These are phyloP conservation scores for Jaltomata sinuosa DNA, from an alignment of 257 asterid genomes.

Conservation along the genomic window DNA sequence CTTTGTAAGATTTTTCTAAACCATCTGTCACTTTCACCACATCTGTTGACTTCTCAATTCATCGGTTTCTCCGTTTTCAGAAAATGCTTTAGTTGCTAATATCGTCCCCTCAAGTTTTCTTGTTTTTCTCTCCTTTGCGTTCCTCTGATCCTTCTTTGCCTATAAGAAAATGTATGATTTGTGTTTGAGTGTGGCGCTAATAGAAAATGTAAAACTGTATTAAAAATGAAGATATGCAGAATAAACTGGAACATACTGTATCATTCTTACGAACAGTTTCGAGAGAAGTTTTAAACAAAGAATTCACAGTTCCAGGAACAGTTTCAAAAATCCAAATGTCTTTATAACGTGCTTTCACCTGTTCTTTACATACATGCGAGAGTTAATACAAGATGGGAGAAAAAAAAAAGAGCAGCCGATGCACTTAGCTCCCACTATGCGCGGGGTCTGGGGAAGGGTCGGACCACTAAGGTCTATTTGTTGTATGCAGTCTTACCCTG, in stretches of 20 bases:
- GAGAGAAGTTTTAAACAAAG: no score
- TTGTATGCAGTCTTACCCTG: no score
- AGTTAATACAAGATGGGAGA: neutral
- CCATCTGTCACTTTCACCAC: neutral
- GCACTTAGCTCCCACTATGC: no score
- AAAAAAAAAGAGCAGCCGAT: no score
- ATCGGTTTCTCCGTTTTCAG: neutral
- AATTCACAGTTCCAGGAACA: no score
- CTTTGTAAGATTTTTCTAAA: neutral
- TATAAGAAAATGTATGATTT: neutral
- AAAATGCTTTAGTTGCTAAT: neutral
- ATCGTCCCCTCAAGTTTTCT: neutral
- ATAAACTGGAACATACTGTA: neutral
- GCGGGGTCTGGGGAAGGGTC: no score
- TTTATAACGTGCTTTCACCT: neutral
- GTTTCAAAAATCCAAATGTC: neutral
- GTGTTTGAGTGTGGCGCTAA: neutral
- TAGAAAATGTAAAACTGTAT: neutral
- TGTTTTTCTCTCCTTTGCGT: neutral
- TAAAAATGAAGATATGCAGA: neutral
- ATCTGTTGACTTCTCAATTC: neutral
- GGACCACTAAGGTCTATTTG: no score
- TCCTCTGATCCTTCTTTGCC: neutral
- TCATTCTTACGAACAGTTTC: neutral
- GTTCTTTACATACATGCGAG: neutral